These are phyloP conservation scores for Colletotrichum sp. DNA, from an alignment of 2,329 filamentous ascomycete genomes.

Conservation along the genomic window DNA sequence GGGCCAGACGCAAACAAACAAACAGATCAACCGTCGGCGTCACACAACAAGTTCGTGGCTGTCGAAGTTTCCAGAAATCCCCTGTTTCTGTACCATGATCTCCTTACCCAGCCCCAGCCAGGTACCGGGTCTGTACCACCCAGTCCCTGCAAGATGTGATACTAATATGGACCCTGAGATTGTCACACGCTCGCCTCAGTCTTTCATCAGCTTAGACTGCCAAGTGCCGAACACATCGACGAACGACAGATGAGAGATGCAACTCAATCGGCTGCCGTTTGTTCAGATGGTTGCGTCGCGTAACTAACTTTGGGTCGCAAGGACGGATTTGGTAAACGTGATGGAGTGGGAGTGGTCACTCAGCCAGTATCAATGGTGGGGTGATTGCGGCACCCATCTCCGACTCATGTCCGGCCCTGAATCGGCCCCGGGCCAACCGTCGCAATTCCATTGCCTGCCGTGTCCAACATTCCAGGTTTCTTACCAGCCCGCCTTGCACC, in stretches of 20 bases:
- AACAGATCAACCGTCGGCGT: background rate
- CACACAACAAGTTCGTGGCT: background rate
- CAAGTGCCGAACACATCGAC: background rate
- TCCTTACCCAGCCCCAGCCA: background rate
- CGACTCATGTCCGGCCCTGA: slow-evolving; percentile 4
- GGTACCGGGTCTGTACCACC: background rate
- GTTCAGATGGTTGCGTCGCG: background rate
- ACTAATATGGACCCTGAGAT: slow-evolving; percentile 7
- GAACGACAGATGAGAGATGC: background rate
- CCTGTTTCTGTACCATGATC: background rate
- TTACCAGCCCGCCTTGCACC: background rate
- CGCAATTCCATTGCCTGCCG: slow-evolving; percentile 7
- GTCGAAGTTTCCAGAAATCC: slow-evolving; percentile 5
- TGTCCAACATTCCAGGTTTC: slow-evolving; percentile 4
- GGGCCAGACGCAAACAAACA: background rate
- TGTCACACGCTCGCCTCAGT: background rate
- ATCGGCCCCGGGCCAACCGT: slow-evolving; percentile 2
- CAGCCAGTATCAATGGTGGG: background rate
- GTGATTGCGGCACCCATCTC: background rate
- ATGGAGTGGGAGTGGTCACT: background rate
- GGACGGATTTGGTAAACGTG: background rate
- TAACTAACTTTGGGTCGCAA: background rate
- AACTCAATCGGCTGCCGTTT: background rate
- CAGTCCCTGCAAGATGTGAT: background rate
- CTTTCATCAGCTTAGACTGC: background rate